Evolutionary conservation across 1,284 basidiomycete genomes (phyloP), one percentile per base, ranked within the genome.

Genomic region (Rhodotorula sp.): DNA sequence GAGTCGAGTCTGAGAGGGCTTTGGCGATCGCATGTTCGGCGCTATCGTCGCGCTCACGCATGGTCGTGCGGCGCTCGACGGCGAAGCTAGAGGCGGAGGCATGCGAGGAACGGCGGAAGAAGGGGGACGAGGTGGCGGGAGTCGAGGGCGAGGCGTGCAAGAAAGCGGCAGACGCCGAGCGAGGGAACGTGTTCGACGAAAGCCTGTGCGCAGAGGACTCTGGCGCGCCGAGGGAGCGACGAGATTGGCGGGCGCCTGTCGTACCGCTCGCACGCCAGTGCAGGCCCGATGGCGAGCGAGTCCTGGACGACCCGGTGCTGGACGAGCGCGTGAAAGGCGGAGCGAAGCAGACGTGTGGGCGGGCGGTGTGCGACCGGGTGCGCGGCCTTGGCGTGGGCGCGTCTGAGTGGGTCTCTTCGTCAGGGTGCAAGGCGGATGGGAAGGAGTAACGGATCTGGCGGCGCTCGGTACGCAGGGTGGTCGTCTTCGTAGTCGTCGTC

Each of bases 401-500:
- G 40, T 44, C 40, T 13, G 40, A 44, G 40, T 3, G 40, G 40
- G 40, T 18, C 13, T 44, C 40, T 34, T 34, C 34, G 34, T 34
- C 6, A 34, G 34, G 6, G 10, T 34, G 34, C 34, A 34, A 34
- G 34, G 40, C 40, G 40, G 57, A 24, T 1, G 68, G 66, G n/a
- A 64, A 46, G 47, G 71, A 72, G 47, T 65, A 65, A n/a, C 67
- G 69, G 24, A 51, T 63, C 30, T 44, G 64, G 18, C 64, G 62
- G 1, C 48, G 34, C 52, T 71, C 72, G 20, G 70, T 64, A 47
- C 47, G 65, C 24, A 69, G 68, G 18, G 64, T 51, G 7, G 52
- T 44, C 4, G 59, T 68, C 20, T 68, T 70, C 40, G 66, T 62
- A 18, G 63, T 68, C 30, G 59, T 65, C 20, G 69, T 62, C 37